A percentile compares a stretch with the other conserved stretches of the same genome.
Conservation (phyloP, 352 stramenopile genomes). For the Phytophthora syringae region DNA sequence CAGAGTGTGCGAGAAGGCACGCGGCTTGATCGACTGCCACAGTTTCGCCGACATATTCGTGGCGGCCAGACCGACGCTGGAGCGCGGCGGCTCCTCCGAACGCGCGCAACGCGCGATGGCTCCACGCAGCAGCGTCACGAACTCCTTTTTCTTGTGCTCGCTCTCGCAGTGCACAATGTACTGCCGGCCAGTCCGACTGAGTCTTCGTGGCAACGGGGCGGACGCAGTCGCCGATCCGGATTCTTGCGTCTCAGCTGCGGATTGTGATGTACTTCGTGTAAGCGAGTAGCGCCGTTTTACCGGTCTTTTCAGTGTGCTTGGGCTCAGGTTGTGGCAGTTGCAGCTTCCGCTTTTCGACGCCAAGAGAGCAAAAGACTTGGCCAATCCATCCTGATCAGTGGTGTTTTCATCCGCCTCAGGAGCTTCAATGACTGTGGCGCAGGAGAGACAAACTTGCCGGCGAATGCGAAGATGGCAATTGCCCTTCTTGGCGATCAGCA, state of each 20-base stretch:
- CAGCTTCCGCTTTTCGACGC: conserved; percentile 61
- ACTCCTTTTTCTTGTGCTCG: conserved; percentile 42
- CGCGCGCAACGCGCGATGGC: conserved; percentile 41
- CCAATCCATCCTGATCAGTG: not conserved
- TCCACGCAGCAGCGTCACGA: conserved; percentile 37
- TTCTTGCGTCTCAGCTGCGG: conserved; percentile 9
- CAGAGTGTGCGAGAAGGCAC: conserved; percentile 28
- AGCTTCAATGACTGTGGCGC: conserved; percentile 45
- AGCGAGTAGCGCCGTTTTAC: conserved; percentile 35
- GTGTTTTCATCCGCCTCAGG: conserved; percentile 8
- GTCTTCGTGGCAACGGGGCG: conserved; percentile 31
- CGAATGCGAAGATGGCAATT: conserved; percentile 59
- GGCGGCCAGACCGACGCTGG: conserved; percentile 7
- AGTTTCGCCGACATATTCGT: conserved; percentile 28
- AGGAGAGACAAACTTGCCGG: conserved; percentile 69
- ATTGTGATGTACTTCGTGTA: conserved; percentile 26
- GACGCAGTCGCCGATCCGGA: not conserved
- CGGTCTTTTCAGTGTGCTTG: conserved; percentile 47
- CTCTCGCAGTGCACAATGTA: conserved; percentile 58
- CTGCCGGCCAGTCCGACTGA: conserved; percentile 40
- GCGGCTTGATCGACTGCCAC: conserved; percentile 36
- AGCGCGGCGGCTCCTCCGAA: conserved; percentile 7
- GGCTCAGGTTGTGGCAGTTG: conserved; percentile 61
- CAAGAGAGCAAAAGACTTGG: conserved; percentile 45
- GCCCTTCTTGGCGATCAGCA: conserved; percentile 65